These are phyloP conservation scores for Trichoderma koningiopsis DNA, from an alignment of 2,329 filamentous ascomycete species.

Conservation along the genomic window DNA sequence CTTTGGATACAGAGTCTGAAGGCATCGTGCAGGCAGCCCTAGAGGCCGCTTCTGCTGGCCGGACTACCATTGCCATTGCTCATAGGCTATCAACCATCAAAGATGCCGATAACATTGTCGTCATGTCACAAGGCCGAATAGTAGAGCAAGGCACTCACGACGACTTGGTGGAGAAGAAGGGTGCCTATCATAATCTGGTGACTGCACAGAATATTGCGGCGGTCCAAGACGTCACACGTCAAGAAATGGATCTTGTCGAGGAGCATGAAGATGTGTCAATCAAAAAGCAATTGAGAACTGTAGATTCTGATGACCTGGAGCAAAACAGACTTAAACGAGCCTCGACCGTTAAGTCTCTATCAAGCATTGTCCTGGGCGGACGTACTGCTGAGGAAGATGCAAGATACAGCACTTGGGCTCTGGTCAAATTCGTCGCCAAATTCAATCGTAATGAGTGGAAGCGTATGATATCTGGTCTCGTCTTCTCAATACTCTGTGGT, in stretches of 20 bases:
- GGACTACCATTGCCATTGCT: slow-evolving; percentile 95
- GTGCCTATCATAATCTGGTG: slow-evolving; percentile 82
- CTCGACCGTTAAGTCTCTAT: slow-evolving; percentile 61
- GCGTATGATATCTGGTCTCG: slow-evolving; percentile 71
- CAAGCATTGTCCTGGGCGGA: slow-evolving; percentile 69
- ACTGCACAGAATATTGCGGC: slow-evolving; percentile 81
- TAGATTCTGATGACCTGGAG: slow-evolving; percentile 54
- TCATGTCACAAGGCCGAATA: slow-evolving; percentile 83
- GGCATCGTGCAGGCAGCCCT: slow-evolving; percentile 91
- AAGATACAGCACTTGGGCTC: slow-evolving; percentile 70
- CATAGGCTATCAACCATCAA: slow-evolving; percentile 94
- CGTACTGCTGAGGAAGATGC: slow-evolving; percentile 51
- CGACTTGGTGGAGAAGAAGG: slow-evolving; percentile 67
- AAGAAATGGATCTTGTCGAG: slow-evolving; percentile 55
- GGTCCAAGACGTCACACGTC: slow-evolving; percentile 54
- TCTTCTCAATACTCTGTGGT: slow-evolving; percentile 76
- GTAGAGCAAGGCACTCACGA: slow-evolving; percentile 91
- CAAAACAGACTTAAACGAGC: slow-evolving; percentile 57
- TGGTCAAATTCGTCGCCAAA: slow-evolving; percentile 76
- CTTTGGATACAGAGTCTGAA: slow-evolving; percentile 92
- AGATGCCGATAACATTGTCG: slow-evolving; percentile 92
- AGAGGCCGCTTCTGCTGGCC: slow-evolving; percentile 79
- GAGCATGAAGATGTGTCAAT: slow-evolving; percentile 54
- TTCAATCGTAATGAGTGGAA: slow-evolving; percentile 77
- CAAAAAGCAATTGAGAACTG: slow-evolving; percentile 48